Evolutionary conservation across 1,284 basidiomycete genomes (phyloP).

Genomic region (Lentinus polychrous): DNA sequence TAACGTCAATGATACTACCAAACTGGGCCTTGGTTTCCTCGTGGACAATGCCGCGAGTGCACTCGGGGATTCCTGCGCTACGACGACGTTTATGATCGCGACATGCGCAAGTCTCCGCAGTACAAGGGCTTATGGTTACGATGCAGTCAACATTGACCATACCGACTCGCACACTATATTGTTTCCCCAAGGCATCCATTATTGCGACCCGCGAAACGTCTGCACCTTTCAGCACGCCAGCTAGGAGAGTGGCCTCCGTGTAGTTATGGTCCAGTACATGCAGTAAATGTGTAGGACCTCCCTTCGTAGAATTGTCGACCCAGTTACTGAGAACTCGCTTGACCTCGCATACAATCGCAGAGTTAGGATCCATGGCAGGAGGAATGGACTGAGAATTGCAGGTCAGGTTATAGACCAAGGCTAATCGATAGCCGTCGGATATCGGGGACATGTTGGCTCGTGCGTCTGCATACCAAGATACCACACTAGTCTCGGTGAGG

Average conservation of each 20-base stretch:
- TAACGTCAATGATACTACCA: neutral
- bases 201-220: conserved; percentile 4
- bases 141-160: neutral
- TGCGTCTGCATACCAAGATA: conserved; percentile 45
- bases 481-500: conserved; percentile 25
- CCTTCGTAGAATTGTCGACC: conserved; percentile 6
- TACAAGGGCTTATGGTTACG: neutral
- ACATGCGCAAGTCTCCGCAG: neutral
- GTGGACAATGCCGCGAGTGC: neutral
- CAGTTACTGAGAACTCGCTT: conserved; percentile 11
- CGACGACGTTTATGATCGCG: neutral
- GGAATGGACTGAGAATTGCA: conserved; percentile 12
- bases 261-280: conserved; percentile 7
- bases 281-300: conserved; percentile 2
- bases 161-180: neutral
- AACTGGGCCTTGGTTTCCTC: neutral
- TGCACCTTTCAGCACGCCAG: conserved; percentile 1
- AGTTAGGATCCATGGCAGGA: conserved; percentile 9
- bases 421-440: conserved; percentile 37
- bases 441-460: conserved; percentile 38
- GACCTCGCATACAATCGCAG: conserved; percentile 2
- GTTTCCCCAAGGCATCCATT: neutral
- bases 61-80: neutral
- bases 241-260: conserved; percentile 1
- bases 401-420: conserved; percentile 38